Base-by-base conservation (phyloP, 257 asterid genomes). In the Marsdenia floribunda region DNA sequence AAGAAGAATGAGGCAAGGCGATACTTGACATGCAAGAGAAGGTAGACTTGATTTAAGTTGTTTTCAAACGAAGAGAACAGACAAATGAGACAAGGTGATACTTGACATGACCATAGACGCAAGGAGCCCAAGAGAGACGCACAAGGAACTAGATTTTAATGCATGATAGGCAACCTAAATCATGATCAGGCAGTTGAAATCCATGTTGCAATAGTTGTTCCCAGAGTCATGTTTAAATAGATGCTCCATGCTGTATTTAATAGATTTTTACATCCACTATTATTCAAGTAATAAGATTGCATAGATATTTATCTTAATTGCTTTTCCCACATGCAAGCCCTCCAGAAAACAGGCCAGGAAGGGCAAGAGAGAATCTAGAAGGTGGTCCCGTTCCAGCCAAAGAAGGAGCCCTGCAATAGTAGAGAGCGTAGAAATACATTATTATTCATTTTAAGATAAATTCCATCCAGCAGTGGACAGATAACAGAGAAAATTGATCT, bases 311-410 rank as follows among this genome's bases (percentile, higher is more conserved):
- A 33, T 21, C 5, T 6, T 13, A 50, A 21, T 1, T 66, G 52
- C 21, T 66, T 74, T 22, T 55, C 24, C 77, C 63, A 50, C 2
- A 26, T 24, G 19, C 14, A 8, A 54, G 29, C 7, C 69, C 6
- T 15, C 47, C 16, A 9, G 59, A 33, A 13, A 49, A 61, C 75
- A 59, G 13, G 64, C 54, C 44, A 44, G 22, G 42, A 46, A 58
- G 74, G 16, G 14, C 26, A 24, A 59, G 8, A 57, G 35, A 58
- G 60, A 77, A 76, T 74, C 91, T 86, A 92, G 91, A 92, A 88
- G 81, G 96, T 90, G 9, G 93, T 77, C 7, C 96, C 97, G 60
- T 92, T 92, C 96, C 96, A 90, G 75, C 97, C 97, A 63, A 92
- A 75, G 92, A 83, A 74, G 78, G 96, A 92, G 21, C 96, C 91